Percentiles rank a stretch among this genome's conserved stretches.
Evolutionary conservation across 1,139 yeast genomes (phyloP).

Genomic region (Geotrichum europaeum): DNA sequence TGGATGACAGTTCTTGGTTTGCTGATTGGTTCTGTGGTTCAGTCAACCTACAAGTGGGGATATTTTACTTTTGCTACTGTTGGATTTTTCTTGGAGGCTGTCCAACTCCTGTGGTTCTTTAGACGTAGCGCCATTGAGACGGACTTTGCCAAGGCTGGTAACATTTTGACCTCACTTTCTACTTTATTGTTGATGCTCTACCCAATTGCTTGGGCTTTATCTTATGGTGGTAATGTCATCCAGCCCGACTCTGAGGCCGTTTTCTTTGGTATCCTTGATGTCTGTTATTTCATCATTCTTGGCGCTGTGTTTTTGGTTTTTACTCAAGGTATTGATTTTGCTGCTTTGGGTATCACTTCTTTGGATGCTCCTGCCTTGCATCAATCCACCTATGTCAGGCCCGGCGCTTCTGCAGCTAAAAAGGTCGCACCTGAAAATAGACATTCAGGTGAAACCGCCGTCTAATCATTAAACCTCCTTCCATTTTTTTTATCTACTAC

Average conservation of each 20-base stretch:
- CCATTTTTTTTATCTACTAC: neutral
- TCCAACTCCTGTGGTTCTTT: conserved; percentile 22
- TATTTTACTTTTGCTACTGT: conserved; percentile 43
- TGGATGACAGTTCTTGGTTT: conserved; percentile 50
- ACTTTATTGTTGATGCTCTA: conserved; percentile 39
- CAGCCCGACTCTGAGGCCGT: conserved; percentile 63
- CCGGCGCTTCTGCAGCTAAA: neutral
- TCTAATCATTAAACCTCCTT: too few species aligned
- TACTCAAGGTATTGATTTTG: conserved; percentile 20
- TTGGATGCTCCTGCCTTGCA: conserved; percentile 22
- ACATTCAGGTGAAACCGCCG: conserved; percentile 6
- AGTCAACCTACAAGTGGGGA: conserved; percentile 63
- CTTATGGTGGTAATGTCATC: conserved; percentile 63
- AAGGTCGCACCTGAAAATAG: neutral
- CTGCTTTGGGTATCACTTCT: conserved; percentile 8
- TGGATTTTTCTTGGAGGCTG: conserved; percentile 26
- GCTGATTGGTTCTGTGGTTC: conserved; percentile 49
- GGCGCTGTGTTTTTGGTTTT: conserved; percentile 35
- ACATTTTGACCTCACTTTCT: conserved; percentile 21
- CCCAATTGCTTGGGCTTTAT: conserved; percentile 56
- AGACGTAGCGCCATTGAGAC: conserved; percentile 21
- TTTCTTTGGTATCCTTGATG: conserved; percentile 57
- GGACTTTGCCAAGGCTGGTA: conserved; percentile 10
- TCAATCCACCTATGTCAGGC: conserved; percentile 3
- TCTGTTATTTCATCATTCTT: conserved; percentile 34